Percentiles rank a stretch among this genome's conserved stretches.
Conservation (phyloP, 805 yeast genomes). For the Saccharomycopsis sp. region DNA sequence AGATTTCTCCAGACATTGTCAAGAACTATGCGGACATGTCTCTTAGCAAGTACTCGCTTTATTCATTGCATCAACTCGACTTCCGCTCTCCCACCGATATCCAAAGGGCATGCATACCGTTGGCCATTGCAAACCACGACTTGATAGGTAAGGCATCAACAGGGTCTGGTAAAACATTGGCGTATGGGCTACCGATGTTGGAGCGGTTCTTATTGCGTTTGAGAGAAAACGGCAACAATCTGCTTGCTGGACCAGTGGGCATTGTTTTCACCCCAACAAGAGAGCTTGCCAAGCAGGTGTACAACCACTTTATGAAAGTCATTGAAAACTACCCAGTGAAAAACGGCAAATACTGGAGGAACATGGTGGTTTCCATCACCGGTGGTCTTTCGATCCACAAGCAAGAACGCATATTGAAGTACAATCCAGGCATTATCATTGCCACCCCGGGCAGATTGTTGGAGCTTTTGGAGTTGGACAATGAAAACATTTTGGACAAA, state of each 20-base stretch:
- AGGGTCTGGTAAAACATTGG: constrained; percentile 95
- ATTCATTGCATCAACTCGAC: constrained; percentile 49
- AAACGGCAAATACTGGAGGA: constrained; percentile 31
- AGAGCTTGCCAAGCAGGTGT: constrained; percentile 92
- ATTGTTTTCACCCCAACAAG: constrained; percentile 90
- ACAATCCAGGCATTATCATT: constrained; percentile 61
- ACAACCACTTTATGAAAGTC: constrained; percentile 58
- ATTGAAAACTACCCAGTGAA: constrained; percentile 36
- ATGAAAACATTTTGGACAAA: constrained; percentile 33
- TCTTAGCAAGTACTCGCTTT: constrained; percentile 47
- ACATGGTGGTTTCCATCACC: constrained; percentile 65
- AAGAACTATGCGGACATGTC: constrained; percentile 51
- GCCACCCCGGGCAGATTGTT: constrained; percentile 94
- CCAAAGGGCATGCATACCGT: constrained; percentile 68
- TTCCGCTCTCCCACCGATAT: constrained; percentile 76
- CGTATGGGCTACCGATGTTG: constrained; percentile 87
- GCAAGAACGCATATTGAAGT: constrained; percentile 70
- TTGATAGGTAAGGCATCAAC: constrained; percentile 95
- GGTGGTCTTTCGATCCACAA: constrained; percentile 95
- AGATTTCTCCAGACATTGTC: constrained; percentile 31
- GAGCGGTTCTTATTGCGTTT: constrained; percentile 44
- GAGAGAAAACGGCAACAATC: constrained; percentile 22
- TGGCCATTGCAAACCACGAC: constrained; percentile 64
- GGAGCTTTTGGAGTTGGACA: constrained; percentile 63
- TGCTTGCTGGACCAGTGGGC: constrained; percentile 48